Base-by-base conservation (phyloP, 73 alveolate genomes). In the Paraurostyla sp. region DNA sequence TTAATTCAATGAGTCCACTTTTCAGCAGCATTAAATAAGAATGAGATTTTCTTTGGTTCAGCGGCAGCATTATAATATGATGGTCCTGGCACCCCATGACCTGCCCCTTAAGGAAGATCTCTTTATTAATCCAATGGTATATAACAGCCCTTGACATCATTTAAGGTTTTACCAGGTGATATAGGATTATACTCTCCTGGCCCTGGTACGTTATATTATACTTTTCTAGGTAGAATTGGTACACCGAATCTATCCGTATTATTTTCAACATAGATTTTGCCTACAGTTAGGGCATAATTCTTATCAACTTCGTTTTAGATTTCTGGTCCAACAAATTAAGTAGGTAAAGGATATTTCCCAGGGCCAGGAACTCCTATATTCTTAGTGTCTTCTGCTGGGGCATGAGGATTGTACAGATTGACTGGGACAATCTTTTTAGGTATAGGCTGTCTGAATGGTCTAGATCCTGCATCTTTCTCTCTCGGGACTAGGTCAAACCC, bases 401-500 rank as follows among this genome's bases (percentile, higher is more conserved):
- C 85, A 59, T 93, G 97, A 0, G 97, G 97, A 54, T 93, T 93
- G 58, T 93, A 91, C 23, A 93, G 40, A 60, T 93, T 91, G 4
- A 93, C 92, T 45, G 92, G 81, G 2, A 90, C 90, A 38, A 91
- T 93, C 80, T 73, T 63, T 56, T 62, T 73, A 38, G 92, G 63
- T 18, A 73, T 30, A 22, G 96, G 97, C 38, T 11, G 41, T 57
- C 43, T 59, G 57, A 93, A 91, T 0, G 90, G 51, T 16, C 85
- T 36, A 15, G 97, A n/a, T 13, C 56, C 68, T 0, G 22, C 36
- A 40, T 58, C 85, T 16, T 62, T 48, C 16, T 46, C 80, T 57
- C 71, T 54, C 16, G 35, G 59, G 42, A 52, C 65, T 13, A 78
- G 42, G 42, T 60, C 85, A 49, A 83, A 56, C 40, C 90, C 90